phyloP scores from a whole-genome alignment of 257 asterid species.

The Ajuga chamaepitys region DNA sequence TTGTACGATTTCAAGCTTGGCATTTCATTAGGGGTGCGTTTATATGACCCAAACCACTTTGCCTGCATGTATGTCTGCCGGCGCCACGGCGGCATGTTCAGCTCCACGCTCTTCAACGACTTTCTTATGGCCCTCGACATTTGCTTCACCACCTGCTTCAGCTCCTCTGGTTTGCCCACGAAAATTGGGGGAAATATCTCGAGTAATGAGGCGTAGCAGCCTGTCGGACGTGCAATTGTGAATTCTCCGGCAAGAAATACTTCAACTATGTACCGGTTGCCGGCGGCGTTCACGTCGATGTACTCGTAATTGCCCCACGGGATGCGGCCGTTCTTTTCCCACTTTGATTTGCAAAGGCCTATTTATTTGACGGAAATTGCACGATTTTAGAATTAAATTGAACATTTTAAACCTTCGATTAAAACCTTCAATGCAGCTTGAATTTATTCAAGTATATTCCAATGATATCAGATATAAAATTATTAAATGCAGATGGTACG shows the following conservation, averaged over 20 bases:
- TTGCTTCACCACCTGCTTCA: constrained; percentile 40
- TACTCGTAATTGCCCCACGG: constrained; percentile 63
- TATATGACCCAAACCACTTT: constrained; percentile 61
- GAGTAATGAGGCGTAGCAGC: constrained; percentile 34
- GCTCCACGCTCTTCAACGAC: constrained; percentile 48
- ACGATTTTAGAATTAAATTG: not conserved
- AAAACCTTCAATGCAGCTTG: too few relatives aligned
- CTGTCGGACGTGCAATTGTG: constrained; percentile 58
- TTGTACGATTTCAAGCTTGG: constrained; percentile 1
- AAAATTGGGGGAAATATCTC: constrained; percentile 34
- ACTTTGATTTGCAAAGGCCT: constrained; percentile 86
- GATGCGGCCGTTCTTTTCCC: constrained; percentile 48
- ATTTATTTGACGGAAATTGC: not conserved
- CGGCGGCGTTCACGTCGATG: constrained; percentile 39
- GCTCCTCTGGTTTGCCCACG: constrained; percentile 39
- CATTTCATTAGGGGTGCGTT: constrained; percentile 48
- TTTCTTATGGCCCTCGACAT: constrained; percentile 57
- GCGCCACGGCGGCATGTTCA: constrained; percentile 87
- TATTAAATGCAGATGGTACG: too few relatives aligned
- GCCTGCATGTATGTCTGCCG: constrained; percentile 51
- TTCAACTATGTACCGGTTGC: constrained; percentile 51
- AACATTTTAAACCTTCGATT: not conserved
- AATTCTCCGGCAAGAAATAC: constrained; percentile 49
- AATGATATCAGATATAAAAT: too few relatives aligned
- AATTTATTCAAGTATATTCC: too few relatives aligned